Percentiles rank a stretch among this genome's conserved stretches.
phyloP scores from a whole-genome alignment of 805 yeast species.

The Vanderwaltozyma yarrowii region DNA sequence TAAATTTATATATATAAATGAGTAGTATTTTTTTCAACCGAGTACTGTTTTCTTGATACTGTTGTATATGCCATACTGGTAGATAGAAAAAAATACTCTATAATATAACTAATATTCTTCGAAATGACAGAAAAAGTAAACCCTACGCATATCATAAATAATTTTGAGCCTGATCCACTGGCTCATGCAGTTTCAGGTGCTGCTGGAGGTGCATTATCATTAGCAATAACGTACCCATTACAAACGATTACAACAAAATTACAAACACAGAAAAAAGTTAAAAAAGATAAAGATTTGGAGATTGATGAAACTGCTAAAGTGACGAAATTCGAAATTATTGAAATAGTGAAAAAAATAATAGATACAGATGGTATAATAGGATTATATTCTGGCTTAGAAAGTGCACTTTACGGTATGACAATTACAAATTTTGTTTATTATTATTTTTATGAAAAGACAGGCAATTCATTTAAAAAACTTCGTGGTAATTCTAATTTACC shows the following conservation, averaged over 20 bases:
- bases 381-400: conserved; percentile 76
- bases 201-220: conserved; percentile 81
- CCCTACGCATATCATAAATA: neutral
- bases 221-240: conserved; percentile 82
- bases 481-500: conserved; percentile 24
- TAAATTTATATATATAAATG: too few species aligned
- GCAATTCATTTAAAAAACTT: conserved; percentile 32
- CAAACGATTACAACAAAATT: conserved; percentile 82
- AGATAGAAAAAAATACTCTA: too few species aligned
- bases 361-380: conserved; percentile 55
- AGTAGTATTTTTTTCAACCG: too few species aligned
- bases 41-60: too few species aligned
- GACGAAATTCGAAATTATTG: conserved; percentile 15
- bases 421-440: conserved; percentile 83
- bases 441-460: conserved; percentile 75
- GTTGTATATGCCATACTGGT: too few species aligned
- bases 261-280: conserved; percentile 36
- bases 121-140: neutral
- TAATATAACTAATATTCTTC: too few species aligned
- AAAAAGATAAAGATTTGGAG: conserved; percentile 1
- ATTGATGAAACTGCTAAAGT: conserved; percentile 7
- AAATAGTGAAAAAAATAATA: conserved; percentile 39
- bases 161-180: conserved; percentile 1
- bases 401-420: conserved; percentile 79
- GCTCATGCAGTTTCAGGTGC: conserved; percentile 96